These are phyloP conservation scores for Penicillium coffeae DNA, from an alignment of 495 filamentous ascomycete genomes.

Conservation along the genomic window DNA sequence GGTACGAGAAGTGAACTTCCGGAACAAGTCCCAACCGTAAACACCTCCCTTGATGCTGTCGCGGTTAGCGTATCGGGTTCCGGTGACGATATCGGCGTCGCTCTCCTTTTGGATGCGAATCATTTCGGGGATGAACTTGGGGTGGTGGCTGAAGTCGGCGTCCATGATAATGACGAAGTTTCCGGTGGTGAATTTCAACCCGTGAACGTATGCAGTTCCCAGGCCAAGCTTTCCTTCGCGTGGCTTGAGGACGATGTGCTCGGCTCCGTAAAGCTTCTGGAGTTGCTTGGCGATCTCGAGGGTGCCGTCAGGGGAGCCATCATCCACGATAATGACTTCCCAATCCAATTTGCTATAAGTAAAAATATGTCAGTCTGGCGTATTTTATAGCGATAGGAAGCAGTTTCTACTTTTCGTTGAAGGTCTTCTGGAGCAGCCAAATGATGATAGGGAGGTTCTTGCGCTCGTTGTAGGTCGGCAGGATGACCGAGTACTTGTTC, in stretches of 20 bases:
- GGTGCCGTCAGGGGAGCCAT: conserved; percentile 94
- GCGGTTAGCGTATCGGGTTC: conserved; percentile 80
- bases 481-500: conserved; percentile 92
- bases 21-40: conserved; percentile 95
- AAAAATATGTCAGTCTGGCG: conserved; percentile 5
- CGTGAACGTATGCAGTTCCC: conserved; percentile 95
- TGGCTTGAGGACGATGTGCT: conserved; percentile 76
- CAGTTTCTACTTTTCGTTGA: conserved; percentile 61
- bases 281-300: conserved; percentile 87
- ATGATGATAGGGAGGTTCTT: conserved; percentile 92
- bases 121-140: conserved; percentile 92
- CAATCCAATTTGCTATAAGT: conserved; percentile 78
- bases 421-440: conserved; percentile 88
- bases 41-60: conserved; percentile 71
- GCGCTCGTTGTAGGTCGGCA: conserved; percentile 98
- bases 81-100: conserved; percentile 93
- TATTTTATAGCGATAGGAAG: background rate
- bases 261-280: conserved; percentile 68
- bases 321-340: conserved; percentile 97
- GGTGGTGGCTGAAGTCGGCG: conserved; percentile 98
- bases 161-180: conserved; percentile 99
- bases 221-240: conserved; percentile 93
- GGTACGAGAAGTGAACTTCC: conserved; percentile 83
- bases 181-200: conserved; percentile 78
- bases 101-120: conserved; percentile 64